A percentile compares a stretch with the other conserved stretches of the same genome.
Evolutionary conservation across 2,329 filamentous ascomycete genomes (phyloP).

Genomic region (Myriosclerotinia duriaeana): DNA sequence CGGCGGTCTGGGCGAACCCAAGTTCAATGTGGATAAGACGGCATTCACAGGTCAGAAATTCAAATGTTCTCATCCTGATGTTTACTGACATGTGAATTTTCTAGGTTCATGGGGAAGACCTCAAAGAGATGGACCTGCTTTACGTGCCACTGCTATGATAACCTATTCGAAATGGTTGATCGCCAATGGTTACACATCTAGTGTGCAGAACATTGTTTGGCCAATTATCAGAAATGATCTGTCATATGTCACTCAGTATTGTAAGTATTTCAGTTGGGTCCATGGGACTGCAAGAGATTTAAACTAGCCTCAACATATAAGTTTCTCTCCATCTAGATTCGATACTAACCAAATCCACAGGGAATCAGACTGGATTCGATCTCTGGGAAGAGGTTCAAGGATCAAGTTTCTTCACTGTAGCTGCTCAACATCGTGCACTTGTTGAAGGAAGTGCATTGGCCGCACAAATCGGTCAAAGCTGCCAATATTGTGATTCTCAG

Average conservation of each 20-base stretch:
- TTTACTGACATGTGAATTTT: constrained; percentile 1
- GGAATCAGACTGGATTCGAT: constrained; percentile 62
- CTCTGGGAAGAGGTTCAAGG: constrained; percentile 81
- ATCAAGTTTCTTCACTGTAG: constrained; percentile 76
- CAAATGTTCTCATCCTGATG: not conserved
- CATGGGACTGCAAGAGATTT: not conserved
- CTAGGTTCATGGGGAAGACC: constrained; percentile 66
- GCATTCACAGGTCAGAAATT: constrained; percentile 54
- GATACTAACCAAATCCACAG: constrained; percentile 11
- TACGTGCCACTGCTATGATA: constrained; percentile 72
- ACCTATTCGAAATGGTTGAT: constrained; percentile 72
- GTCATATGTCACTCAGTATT: constrained; percentile 71
- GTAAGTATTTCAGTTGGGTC: constrained; percentile 39
- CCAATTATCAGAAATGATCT: constrained; percentile 76
- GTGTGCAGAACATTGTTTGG: constrained; percentile 58
- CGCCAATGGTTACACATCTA: constrained; percentile 53
- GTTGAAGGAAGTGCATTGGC: constrained; percentile 68
- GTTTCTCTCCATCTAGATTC: not conserved
- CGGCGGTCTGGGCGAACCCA: constrained; percentile 67
- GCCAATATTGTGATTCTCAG: constrained; percentile 59
- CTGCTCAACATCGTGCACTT: constrained; percentile 66
- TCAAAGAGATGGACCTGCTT: constrained; percentile 75
- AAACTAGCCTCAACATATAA: not conserved
- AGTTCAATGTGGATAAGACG: constrained; percentile 64
- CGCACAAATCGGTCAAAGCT: constrained; percentile 58